Percentiles rank a stretch among this genome's conserved stretches.
Conservation (phyloP, 345 rosid species). For the Salix suchowensis region DNA sequence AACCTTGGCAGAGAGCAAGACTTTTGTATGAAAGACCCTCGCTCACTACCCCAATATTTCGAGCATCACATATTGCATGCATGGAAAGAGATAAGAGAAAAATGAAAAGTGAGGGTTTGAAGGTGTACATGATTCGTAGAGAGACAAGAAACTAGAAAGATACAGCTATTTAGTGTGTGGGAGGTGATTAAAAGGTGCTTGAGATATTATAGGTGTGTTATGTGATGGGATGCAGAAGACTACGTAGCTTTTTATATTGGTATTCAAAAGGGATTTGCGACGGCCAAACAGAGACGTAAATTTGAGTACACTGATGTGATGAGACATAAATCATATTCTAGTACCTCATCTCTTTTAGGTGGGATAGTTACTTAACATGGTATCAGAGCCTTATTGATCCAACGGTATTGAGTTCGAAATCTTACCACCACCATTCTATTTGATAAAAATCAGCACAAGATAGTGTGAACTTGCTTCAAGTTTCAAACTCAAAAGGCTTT, state of each 20-base stretch:
- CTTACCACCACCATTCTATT: no score
- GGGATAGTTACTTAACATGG: no score
- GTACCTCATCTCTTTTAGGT: rapidly evolving
- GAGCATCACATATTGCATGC: slow-evolving; percentile 37
- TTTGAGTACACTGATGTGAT: background rate
- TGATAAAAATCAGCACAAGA: no score
- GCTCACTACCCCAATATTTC: slow-evolving; percentile 14
- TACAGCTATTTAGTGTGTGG: background rate
- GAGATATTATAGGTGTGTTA: background rate
- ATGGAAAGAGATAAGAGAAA: slow-evolving; percentile 23
- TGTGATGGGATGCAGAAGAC: background rate
- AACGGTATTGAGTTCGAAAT: no score
- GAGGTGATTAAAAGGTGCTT: background rate
- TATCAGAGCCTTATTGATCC: rapidly evolving
- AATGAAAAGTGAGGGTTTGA: slow-evolving; percentile 14
- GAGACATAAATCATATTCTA: background rate
- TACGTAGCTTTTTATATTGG: background rate
- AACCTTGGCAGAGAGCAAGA: background rate
- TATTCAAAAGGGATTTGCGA: background rate
- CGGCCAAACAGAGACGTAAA: slow-evolving; percentile 2
- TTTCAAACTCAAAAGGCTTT: no score
- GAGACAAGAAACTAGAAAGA: background rate
- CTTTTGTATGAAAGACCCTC: background rate
- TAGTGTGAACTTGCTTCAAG: no score
- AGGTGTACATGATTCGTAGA: slow-evolving; percentile 13